These are phyloP conservation scores for Kwoniella europaea DNA, from an alignment of 768 basidiomycete genomes.

Conservation along the genomic window DNA sequence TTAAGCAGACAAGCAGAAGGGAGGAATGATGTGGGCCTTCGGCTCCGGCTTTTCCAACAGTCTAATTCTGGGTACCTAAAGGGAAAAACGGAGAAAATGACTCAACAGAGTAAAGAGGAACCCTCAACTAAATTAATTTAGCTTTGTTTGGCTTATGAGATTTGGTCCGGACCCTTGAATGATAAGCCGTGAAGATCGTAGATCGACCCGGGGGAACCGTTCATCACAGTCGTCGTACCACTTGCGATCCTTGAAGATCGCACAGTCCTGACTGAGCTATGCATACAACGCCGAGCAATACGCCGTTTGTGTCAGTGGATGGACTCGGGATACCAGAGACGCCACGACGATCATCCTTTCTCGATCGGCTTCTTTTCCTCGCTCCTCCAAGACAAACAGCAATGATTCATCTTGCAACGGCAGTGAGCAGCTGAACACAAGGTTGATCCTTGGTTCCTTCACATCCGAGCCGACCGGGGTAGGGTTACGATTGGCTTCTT, in stretches of 20 bases:
- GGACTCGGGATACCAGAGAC: neutral
- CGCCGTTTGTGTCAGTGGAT: neutral
- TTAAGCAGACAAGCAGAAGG: neutral
- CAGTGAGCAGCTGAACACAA: constrained; percentile 1
- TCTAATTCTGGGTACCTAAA: neutral
- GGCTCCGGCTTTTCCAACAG: neutral
- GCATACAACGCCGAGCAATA: neutral
- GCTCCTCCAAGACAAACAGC: neutral
- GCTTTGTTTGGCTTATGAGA: constrained; percentile 6
- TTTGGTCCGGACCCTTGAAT: constrained; percentile 5
- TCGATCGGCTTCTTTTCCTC: neutral
- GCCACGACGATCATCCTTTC: neutral
- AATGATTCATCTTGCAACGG: neutral
- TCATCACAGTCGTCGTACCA: neutral
- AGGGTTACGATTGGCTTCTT: neutral
- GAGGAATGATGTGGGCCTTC: neutral
- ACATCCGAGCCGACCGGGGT: constrained; percentile 1
- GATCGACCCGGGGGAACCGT: neutral
- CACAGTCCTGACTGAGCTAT: neutral
- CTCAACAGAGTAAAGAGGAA: neutral
- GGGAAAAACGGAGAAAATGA: constrained; percentile 6
- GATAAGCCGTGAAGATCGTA: neutral
- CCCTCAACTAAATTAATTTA: neutral
- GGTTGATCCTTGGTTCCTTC: constrained; percentile 6
- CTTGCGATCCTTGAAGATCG: no score